Percentiles rank a stretch among this genome's conserved stretches.
Evolutionary conservation across 2,329 filamentous ascomycete genomes (phyloP).

Genomic region (Sarocladium oryzae): DNA sequence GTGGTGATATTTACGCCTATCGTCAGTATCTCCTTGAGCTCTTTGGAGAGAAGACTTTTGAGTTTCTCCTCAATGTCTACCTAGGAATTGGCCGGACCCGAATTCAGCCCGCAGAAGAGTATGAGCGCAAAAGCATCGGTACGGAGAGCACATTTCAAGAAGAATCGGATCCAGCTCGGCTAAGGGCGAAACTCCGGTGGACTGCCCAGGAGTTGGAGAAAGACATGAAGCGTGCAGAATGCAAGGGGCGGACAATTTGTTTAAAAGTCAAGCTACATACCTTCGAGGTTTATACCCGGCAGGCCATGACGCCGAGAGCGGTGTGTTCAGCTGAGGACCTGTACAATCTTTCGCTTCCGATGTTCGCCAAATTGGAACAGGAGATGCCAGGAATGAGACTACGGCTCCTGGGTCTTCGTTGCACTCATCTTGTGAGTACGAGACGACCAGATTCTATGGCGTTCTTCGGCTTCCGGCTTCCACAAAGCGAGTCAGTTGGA

Average conservation of each 20-base stretch:
- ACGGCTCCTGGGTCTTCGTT: slow-evolving; percentile 80
- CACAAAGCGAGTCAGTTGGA: slow-evolving; percentile 16
- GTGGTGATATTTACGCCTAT: slow-evolving; percentile 76
- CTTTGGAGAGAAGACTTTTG: slow-evolving; percentile 86
- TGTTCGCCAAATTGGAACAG: slow-evolving; percentile 76
- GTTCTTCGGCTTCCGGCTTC: slow-evolving; percentile 65
- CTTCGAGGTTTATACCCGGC: slow-evolving; percentile 83
- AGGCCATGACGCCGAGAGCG: slow-evolving; percentile 67
- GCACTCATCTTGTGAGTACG: slow-evolving; percentile 79
- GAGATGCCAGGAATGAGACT: slow-evolving; percentile 75
- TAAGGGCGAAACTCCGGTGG: slow-evolving; percentile 71
- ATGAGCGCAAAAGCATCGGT: slow-evolving; percentile 87
- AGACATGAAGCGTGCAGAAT: slow-evolving; percentile 71
- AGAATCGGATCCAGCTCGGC: slow-evolving; percentile 58
- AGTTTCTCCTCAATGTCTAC: slow-evolving; percentile 78
- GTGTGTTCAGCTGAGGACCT: slow-evolving; percentile 72
- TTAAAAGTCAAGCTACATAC: slow-evolving; percentile 93
- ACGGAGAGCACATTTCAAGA: slow-evolving; percentile 90
- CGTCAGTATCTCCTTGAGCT: slow-evolving; percentile 67
- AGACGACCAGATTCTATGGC: slow-evolving; percentile 70
- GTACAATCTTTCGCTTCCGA: slow-evolving; percentile 73
- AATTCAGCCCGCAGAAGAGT: slow-evolving; percentile 80
- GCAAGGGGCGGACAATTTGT: slow-evolving; percentile 85
- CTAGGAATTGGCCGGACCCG: slow-evolving; percentile 80
- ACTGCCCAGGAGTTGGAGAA: slow-evolving; percentile 83